phyloP scores from a whole-genome alignment of 106 monocot genomes.

The Cymbidium sinense region DNA sequence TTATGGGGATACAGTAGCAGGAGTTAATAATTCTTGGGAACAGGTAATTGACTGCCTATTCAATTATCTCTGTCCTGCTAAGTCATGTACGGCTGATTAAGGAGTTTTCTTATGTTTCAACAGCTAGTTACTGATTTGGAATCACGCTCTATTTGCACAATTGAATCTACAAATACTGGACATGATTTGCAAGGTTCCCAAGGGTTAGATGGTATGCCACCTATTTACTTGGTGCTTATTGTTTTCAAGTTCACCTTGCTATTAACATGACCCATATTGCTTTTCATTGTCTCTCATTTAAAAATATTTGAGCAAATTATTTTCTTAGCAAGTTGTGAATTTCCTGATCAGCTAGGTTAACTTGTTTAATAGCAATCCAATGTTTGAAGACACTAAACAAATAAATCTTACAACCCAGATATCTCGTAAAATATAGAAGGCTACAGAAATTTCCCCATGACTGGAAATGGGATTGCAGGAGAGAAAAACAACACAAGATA shows the following conservation, averaged over 20 bases:
- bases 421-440: too few species aligned
- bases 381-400: too few species aligned
- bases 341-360: neutral
- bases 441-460: too few species aligned
- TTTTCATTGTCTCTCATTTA: neutral
- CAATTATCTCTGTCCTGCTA: neutral
- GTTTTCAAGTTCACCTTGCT: neutral
- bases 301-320: neutral
- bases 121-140: conserved; percentile 68
- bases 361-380: too few species aligned
- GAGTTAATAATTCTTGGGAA: conserved; percentile 57
- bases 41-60: conserved; percentile 26
- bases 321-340: neutral
- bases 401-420: too few species aligned
- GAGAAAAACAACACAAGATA: too few species aligned
- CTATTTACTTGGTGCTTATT: neutral
- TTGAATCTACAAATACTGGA: conserved; percentile 21
- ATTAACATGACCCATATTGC: neutral
- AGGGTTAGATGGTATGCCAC: conserved; percentile 18
- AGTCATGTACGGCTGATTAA: neutral
- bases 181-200: conserved; percentile 12
- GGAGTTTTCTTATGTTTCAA: conserved; percentile 8
- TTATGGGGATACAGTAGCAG: conserved; percentile 38
- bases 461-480: too few species aligned
- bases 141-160: conserved; percentile 21